phyloP scores from a whole-genome alignment of 345 rosid species.

The Euclidium syriacum region DNA sequence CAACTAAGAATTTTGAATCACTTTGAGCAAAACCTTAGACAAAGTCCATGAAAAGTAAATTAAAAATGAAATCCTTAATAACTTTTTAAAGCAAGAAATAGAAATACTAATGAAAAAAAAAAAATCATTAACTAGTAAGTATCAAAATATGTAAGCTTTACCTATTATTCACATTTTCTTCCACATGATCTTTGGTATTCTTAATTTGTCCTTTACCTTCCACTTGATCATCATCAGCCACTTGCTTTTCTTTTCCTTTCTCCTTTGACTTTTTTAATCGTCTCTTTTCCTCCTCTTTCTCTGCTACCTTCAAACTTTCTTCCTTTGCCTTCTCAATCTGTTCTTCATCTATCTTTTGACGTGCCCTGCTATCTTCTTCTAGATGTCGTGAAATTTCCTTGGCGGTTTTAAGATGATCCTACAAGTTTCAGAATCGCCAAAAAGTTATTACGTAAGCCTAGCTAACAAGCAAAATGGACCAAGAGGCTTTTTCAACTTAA shows the following conservation, averaged over 20 bases:
- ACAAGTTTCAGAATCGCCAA: slow-evolving; percentile 8
- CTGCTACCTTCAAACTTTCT: not conserved
- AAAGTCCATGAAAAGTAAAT: too few species aligned
- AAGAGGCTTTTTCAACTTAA: not conserved
- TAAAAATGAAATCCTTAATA: too few species aligned
- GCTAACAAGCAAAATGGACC: not conserved
- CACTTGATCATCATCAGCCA: slow-evolving; percentile 33
- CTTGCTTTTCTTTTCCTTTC: slow-evolving; percentile 24
- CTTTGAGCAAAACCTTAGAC: too few species aligned
- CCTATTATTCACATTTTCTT: slow-evolving; percentile 8
- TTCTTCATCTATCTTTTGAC: not conserved
- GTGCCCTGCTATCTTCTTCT: not conserved
- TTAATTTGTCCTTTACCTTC: not conserved
- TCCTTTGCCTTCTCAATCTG: not conserved
- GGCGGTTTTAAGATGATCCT: slow-evolving; percentile 5
- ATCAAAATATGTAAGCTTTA: not conserved
- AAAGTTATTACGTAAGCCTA: not conserved
- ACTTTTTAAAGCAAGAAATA: too few species aligned
- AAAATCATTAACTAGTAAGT: too few species aligned
- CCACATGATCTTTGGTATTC: not conserved
- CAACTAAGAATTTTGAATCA: too few species aligned
- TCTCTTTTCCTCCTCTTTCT: not conserved
- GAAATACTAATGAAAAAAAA: too few species aligned
- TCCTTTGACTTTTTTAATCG: slow-evolving; percentile 2
- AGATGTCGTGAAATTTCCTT: not conserved